Conservation (phyloP, 2,329 filamentous ascomycete species). For the Stagonosporopsis vannaccii region DNA sequence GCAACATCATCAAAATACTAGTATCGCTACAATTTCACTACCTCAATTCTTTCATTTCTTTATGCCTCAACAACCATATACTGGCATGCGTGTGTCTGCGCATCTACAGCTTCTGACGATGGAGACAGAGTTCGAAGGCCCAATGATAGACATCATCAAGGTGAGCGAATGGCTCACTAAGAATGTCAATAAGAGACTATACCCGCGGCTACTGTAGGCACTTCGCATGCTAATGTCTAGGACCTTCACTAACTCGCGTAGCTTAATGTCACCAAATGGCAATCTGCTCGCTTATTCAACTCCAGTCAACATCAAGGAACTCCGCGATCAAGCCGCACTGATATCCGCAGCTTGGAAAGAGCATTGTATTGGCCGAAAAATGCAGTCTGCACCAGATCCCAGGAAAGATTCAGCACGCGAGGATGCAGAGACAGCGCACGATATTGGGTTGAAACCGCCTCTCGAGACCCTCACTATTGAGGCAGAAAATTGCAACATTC, state of each 20-base stretch:
- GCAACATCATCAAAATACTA: background rate
- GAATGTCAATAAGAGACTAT: constrained; percentile 54
- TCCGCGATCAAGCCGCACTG: constrained; percentile 58
- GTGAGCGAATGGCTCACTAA: constrained; percentile 54
- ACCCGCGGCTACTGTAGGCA: constrained; percentile 53
- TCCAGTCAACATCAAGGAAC: constrained; percentile 57
- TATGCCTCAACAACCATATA: background rate
- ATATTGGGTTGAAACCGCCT: constrained; percentile 23
- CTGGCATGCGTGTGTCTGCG: constrained; percentile 1
- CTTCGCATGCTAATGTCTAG: background rate
- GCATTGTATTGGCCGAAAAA: constrained; percentile 37
- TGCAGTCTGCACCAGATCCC: constrained; percentile 18
- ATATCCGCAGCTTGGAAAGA: constrained; percentile 60
- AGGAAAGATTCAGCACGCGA: constrained; percentile 19
- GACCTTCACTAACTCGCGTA: constrained; percentile 27
- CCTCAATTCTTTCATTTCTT: background rate
- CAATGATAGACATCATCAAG: constrained; percentile 55
- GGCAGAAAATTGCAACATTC: constrained; percentile 54
- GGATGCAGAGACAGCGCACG: constrained; percentile 17
- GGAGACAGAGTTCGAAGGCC: constrained; percentile 19
- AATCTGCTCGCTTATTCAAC: constrained; percentile 59
- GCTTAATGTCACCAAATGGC: constrained; percentile 60
- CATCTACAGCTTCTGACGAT: constrained; percentile 9
- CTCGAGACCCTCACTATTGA: constrained; percentile 58
- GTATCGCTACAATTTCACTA: background rate